A percentile compares a stretch with the other conserved stretches of the same genome.
Conservation (phyloP, 2,329 filamentous ascomycete species). For the Fusarium cicatricum region DNA sequence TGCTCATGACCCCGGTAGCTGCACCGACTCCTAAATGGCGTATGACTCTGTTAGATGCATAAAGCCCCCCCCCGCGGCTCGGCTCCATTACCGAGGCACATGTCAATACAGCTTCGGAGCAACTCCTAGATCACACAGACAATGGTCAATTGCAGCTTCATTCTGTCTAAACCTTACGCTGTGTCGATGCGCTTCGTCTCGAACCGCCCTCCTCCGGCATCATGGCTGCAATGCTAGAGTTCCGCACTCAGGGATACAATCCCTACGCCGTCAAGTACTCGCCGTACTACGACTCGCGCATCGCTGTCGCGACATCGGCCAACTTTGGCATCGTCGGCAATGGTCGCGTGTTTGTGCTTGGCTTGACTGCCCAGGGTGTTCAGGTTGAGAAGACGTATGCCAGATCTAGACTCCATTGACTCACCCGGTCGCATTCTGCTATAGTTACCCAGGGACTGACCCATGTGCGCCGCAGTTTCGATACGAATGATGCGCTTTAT, state of each 20-base stretch:
- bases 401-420: not conserved
- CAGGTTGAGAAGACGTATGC: conserved; percentile 81
- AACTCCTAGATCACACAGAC: conserved; percentile 7
- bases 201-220: conserved; percentile 19
- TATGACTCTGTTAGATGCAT: conserved; percentile 29
- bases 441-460: conserved; percentile 3
- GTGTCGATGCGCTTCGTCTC: conserved; percentile 31
- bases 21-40: conserved; percentile 25
- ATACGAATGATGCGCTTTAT: conserved; percentile 96
- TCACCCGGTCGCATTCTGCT: not conserved
- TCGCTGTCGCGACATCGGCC: conserved; percentile 88
- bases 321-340: conserved; percentile 99
- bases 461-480: conserved; percentile 67
- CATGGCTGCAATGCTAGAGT: conserved; percentile 84
- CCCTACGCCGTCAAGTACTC: conserved; percentile 98
- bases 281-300: conserved; percentile 93
- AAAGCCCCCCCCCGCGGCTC: conserved; percentile 34
- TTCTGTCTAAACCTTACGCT: conserved; percentile 22
- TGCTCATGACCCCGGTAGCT: conserved; percentile 28
- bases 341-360: conserved; percentile 85
- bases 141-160: conserved; percentile 15
- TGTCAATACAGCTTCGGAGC: conserved; percentile 36
- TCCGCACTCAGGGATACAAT: conserved; percentile 91
- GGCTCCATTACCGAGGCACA: conserved; percentile 48
- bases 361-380: conserved; percentile 83